These are phyloP conservation scores for Fusarium staphyleae DNA, from an alignment of 2,329 filamentous ascomycete genomes.

Conservation along the genomic window DNA sequence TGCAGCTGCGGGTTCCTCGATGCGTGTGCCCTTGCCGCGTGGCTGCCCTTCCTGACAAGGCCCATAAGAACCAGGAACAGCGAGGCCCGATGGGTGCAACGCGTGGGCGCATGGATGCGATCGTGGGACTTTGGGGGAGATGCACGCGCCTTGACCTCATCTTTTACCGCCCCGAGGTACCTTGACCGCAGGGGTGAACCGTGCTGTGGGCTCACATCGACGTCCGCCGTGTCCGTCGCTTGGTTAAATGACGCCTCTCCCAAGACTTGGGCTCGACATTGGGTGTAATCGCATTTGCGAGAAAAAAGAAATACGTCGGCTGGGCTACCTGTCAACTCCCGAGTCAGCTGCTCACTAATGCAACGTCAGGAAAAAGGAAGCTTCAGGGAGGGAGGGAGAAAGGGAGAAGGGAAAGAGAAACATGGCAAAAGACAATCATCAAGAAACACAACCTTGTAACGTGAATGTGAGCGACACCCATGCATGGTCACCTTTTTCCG, in stretches of 20 bases:
- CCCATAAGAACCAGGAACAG: not conserved
- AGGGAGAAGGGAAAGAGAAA: slow-evolving; percentile 6
- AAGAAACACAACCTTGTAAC: too few relatives aligned
- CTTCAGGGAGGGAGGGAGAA: not conserved
- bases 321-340: slow-evolving; percentile 1
- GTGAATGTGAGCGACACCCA: too few relatives aligned
- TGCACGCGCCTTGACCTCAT: slow-evolving; percentile 14
- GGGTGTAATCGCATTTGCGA: not conserved
- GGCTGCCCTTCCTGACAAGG: slow-evolving; percentile 5
- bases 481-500: too few relatives aligned
- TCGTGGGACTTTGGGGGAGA: slow-evolving; percentile 25
- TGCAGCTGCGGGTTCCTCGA: not conserved
- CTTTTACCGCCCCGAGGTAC: slow-evolving; percentile 1
- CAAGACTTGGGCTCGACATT: not conserved
- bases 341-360: not conserved
- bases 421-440: not conserved
- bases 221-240: slow-evolving; percentile 32
- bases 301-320: not conserved
- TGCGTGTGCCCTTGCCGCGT: slow-evolving; percentile 7
- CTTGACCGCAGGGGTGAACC: slow-evolving; percentile 25
- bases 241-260: slow-evolving; percentile 10
- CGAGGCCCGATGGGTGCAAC: slow-evolving; percentile 1
- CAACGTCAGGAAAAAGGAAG: not conserved
- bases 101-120: slow-evolving; percentile 34
- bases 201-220: slow-evolving; percentile 34